phyloP scores from a whole-genome alignment of 257 asterid species.

The Penstemon barbatus region DNA sequence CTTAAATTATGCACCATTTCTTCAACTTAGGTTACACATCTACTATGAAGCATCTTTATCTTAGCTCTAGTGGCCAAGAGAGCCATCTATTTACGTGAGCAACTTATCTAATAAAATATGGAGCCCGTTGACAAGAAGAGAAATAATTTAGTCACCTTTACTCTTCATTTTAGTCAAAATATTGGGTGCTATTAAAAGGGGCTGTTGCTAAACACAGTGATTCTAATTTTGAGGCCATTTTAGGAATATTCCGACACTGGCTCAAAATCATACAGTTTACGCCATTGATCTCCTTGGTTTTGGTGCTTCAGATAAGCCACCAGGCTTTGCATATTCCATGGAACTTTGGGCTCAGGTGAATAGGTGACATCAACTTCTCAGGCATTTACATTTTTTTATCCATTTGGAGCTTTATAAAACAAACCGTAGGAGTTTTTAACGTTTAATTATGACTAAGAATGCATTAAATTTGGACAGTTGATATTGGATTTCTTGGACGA shows the following conservation, averaged over 20 bases:
- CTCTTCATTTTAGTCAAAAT: not conserved
- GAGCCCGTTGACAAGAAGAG: not conserved
- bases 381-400: conserved; percentile 2
- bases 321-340: conserved; percentile 72
- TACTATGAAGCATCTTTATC: not conserved
- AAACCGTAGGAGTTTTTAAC: not conserved
- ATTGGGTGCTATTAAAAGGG: not conserved
- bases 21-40: no score
- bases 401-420: not conserved
- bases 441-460: conserved; percentile 19
- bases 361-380: conserved; percentile 13
- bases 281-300: conserved; percentile 93
- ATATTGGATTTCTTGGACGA: conserved; percentile 75
- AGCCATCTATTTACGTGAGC: not conserved
- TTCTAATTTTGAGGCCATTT: conserved; percentile 21
- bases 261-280: conserved; percentile 62
- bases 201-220: conserved; percentile 15
- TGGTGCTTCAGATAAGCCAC: conserved; percentile 96
- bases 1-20: no score
- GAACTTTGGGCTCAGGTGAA: conserved; percentile 82
- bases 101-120: not conserved
- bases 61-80: not conserved
- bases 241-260: conserved; percentile 72
- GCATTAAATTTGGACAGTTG: conserved; percentile 45
- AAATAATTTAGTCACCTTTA: not conserved